These are phyloP conservation scores for Cytospora piceae DNA, from an alignment of 2,329 filamentous ascomycete genomes.

Conservation along the genomic window DNA sequence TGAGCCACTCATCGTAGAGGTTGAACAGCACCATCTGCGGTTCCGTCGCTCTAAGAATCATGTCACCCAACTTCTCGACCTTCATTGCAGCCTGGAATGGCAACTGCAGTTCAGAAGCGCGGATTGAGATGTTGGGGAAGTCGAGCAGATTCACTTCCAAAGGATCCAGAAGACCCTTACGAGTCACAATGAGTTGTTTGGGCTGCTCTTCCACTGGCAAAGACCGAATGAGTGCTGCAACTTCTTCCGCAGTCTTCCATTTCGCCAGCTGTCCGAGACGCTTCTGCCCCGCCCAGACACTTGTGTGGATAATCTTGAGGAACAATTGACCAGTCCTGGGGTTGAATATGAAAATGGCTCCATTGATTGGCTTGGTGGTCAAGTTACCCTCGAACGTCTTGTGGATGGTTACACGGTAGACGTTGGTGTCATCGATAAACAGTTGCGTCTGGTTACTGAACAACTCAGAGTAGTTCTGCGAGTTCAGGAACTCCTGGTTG, in stretches of 20 bases:
- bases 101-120: constrained; percentile 92
- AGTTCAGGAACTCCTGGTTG: constrained; percentile 99
- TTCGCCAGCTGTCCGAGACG: constrained; percentile 97
- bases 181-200: constrained; percentile 96
- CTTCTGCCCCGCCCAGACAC: constrained; percentile 98
- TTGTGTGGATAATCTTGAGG: constrained; percentile 99
- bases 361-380: constrained; percentile 99
- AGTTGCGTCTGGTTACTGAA: constrained; percentile 99
- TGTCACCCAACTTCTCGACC: constrained; percentile 97
- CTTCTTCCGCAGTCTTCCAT: constrained; percentile 99
- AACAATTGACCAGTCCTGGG: constrained; percentile 97
- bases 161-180: constrained; percentile 95
- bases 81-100: constrained; percentile 99
- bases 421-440: constrained; percentile 99
- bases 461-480: constrained; percentile 97
- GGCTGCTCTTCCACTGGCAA: constrained; percentile 97
- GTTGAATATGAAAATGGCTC: constrained; percentile 99
- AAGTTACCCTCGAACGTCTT: constrained; percentile 99
- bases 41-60: constrained; percentile 96
- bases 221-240: constrained; percentile 93
- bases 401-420: constrained; percentile 98
- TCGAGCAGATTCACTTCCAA: constrained; percentile 96
- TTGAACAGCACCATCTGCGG: constrained; percentile 99
- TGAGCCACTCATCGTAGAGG: constrained; percentile 97
- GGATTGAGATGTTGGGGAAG: constrained; percentile 98